A percentile compares a stretch with the other conserved stretches of the same genome.
Evolutionary conservation across 2,329 filamentous ascomycete genomes (phyloP).

Genomic region (Xylariales sp.): DNA sequence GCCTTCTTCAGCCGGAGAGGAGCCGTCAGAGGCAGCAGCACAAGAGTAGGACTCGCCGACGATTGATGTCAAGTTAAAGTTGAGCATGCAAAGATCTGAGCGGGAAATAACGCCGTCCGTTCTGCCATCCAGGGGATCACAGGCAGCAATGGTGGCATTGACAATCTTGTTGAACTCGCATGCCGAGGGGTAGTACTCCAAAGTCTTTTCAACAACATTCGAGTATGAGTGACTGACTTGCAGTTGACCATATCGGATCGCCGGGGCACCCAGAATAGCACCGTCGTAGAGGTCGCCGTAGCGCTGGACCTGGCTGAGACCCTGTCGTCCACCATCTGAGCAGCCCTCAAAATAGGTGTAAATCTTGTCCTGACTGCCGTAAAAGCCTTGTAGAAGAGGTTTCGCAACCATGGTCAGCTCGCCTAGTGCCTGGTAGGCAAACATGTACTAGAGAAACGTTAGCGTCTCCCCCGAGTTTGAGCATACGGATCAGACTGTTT

Average conservation of each 20-base stretch:
- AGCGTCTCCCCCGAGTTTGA: neutral
- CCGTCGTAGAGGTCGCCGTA: constrained; percentile 5
- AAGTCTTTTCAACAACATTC: constrained; percentile 3
- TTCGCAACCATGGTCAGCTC: constrained; percentile 4
- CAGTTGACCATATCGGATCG: constrained; percentile 1
- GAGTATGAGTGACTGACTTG: constrained; percentile 2
- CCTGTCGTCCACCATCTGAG: constrained; percentile 5
- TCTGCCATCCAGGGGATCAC: constrained; percentile 3
- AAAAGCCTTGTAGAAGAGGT: constrained; percentile 25
- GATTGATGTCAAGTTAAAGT: constrained; percentile 11
- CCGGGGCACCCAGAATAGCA: constrained; percentile 3
- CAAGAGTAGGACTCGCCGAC: constrained; percentile 20
- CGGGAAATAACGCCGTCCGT: constrained; percentile 4
- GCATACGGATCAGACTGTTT: neutral
- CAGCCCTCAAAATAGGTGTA: constrained; percentile 5
- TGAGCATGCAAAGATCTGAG: constrained; percentile 5
- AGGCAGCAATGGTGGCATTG: no score
- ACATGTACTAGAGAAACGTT: constrained; percentile 26
- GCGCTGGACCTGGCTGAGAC: constrained; percentile 3
- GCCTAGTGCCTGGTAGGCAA: constrained; percentile 3
- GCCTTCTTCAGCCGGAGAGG: constrained; percentile 24
- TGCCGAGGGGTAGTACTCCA: constrained; percentile 4
- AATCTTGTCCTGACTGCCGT: constrained; percentile 14
- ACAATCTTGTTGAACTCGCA: constrained; percentile 3
- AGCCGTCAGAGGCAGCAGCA: constrained; percentile 16